Evolutionary conservation across 495 filamentous ascomycete genomes (phyloP), one percentile per base, ranked within the genome.

Genomic region (Penicillium silybi): DNA sequence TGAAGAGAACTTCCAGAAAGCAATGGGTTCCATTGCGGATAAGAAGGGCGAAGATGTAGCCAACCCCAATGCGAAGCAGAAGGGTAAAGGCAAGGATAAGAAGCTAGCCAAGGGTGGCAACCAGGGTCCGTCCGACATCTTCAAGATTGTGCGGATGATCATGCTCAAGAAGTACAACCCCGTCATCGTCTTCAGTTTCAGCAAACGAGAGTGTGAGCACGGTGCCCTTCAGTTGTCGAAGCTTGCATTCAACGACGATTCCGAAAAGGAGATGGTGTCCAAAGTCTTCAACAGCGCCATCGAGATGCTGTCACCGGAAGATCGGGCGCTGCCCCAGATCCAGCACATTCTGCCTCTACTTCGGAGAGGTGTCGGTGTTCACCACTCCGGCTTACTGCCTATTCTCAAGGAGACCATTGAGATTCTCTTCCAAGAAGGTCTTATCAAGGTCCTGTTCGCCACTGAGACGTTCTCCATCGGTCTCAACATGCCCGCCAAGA

Each of bases 401-500:
- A 97, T 98, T 63, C 71, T 98, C 43, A 98, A 98, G 68, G 93
- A 98, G 72, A 96, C 92, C 4, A 97, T 98, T 61, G 93, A 98
- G 70, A 97, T 98, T 67, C 75, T 98, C 29, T 98, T 98, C 79
- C 93, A 98, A 65, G 93, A 98, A 68, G 90, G 90, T 50, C 78
- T 98, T 44, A 96, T 98, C 72, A 98, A 98, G 65, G 93, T 96
- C 23, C 77, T 98, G 0, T 98, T 98, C 59, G 93, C 93, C 0
- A 98, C 93, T 8, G 93, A 98, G 67, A 98, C 93, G 0, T 98
- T 98, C 74, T 98, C 93, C 13, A 97, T 97, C 60, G 93, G 93
- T 44, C 74, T 98, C 38, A 98, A 98, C 75, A 98, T 98, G 93
- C 93, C 93, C 57, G 93, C 95, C 23, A 96, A 96, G 71, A 98